These are phyloP conservation scores for Thielaviopsis populi DNA, from an alignment of 2,329 filamentous ascomycete species.

Conservation along the genomic window DNA sequence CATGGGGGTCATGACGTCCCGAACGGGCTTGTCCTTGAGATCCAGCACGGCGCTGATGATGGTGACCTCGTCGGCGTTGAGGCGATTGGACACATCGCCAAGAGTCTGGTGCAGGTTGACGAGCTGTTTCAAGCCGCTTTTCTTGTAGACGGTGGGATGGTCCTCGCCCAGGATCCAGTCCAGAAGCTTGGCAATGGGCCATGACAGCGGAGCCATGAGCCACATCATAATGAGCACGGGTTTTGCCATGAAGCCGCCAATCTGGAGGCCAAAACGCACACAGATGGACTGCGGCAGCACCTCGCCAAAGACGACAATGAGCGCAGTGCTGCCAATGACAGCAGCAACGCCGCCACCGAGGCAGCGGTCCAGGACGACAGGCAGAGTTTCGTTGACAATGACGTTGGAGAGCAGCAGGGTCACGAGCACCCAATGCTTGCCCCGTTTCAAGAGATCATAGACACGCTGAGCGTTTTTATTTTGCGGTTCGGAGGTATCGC, in stretches of 20 bases:
- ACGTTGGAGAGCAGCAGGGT: conserved; percentile 90
- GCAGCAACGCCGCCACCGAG: conserved; percentile 90
- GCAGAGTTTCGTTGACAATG: conserved; percentile 92
- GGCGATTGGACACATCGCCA: conserved; percentile 69
- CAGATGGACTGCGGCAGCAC: conserved; percentile 92
- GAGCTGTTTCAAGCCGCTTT: conserved; percentile 88
- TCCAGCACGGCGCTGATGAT: conserved; percentile 96
- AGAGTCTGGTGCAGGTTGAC: conserved; percentile 89
- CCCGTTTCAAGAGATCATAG: conserved; percentile 61
- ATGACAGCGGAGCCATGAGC: conserved; percentile 73
- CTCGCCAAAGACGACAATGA: conserved; percentile 98
- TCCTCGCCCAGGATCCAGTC: conserved; percentile 88
- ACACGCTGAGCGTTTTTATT: conserved; percentile 73
- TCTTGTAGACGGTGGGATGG: conserved; percentile 95
- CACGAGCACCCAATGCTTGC: conserved; percentile 97
- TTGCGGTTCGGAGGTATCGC: conserved; percentile 72
- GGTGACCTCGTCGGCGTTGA: conserved; percentile 95
- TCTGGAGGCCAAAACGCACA: conserved; percentile 86
- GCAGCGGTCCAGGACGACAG: conserved; percentile 86
- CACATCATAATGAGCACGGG: conserved; percentile 85
- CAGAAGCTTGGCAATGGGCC: conserved; percentile 89
- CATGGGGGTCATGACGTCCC: conserved; percentile 97
- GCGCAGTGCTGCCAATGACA: conserved; percentile 77
- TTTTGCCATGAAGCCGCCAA: conserved; percentile 85
- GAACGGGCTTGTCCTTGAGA: conserved; percentile 88